Conservation (phyloP, 2,329 filamentous ascomycete species). For the Diaporthe citri region DNA sequence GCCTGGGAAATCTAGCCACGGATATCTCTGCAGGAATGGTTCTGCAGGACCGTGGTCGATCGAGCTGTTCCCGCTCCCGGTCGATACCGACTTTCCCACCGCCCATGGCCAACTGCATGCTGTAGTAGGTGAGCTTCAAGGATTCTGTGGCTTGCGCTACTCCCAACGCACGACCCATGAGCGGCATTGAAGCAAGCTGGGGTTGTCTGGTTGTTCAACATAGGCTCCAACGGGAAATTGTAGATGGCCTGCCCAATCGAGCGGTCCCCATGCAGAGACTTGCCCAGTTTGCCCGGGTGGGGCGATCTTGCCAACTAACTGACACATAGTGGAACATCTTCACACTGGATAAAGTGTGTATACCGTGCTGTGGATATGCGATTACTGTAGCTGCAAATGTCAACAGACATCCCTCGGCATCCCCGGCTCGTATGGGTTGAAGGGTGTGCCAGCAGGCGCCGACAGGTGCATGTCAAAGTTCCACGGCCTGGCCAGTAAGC, state of each 20-base stretch:
- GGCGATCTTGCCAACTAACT: slow-evolving; percentile 12
- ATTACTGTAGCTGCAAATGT: not conserved
- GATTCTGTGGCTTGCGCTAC: slow-evolving; percentile 13
- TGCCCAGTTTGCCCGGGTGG: not conserved
- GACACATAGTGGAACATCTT: not conserved
- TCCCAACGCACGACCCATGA: not conserved
- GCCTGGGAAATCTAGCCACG: not conserved
- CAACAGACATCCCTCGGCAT: slow-evolving; percentile 4
- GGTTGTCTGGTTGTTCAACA: not conserved
- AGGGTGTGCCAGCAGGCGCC: slow-evolving; percentile 29
- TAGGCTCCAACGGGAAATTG: not conserved
- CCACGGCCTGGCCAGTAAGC: not conserved
- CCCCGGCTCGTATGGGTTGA: not conserved
- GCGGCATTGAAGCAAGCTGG: not conserved
- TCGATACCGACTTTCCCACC: not conserved
- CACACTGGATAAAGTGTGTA: not conserved
- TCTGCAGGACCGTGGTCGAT: slow-evolving; percentile 1
- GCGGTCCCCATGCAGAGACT: not conserved
- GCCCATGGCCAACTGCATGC: not conserved
- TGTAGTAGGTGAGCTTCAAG: not conserved
- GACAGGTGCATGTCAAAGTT: slow-evolving; percentile 11
- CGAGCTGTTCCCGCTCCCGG: not conserved
- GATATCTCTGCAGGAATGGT: slow-evolving; percentile 2
- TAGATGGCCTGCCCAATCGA: slow-evolving; percentile 17
- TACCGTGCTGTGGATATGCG: not conserved